Evolutionary conservation across 73 alveolate genomes (phyloP), one percentile per base, ranked within the genome.

Genomic region (Paramecium primaurelia): DNA sequence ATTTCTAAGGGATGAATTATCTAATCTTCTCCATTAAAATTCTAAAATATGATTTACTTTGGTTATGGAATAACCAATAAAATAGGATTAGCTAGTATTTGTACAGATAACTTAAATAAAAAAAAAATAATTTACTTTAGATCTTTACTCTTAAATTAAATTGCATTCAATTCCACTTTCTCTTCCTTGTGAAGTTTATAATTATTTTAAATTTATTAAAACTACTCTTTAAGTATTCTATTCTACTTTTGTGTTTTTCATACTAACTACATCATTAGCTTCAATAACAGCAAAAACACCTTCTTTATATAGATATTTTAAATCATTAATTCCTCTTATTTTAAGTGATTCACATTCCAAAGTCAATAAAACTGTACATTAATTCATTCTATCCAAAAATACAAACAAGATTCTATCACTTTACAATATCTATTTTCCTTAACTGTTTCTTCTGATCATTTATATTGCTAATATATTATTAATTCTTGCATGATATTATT

Each of bases 281-380:
- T 80, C 91, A n/a, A 80, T 44, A 26, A 80, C 75, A 38, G 91
- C 91, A 49, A 80, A 80, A 25, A 32, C 44, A 10, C 91, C 91
- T 36, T 80, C 47, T 47, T 80, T 80, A 14, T 80, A 49, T 0
- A 80, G 73, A n/a, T 80, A 80, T 22, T 26, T 42, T 5, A 80
- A 11, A 42, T 80, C 42, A 44, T 80, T 42, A 16, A 80, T 49
- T n/a, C 91, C 91, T 45, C 75, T 40, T 4, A 80, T 80, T 22
- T 80, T 80, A n/a, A 80, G 28, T 1, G 47, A 49, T 10, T 80
- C 91, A 80, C 91, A 80, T 80, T 80, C 91, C 71, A 80, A 25
- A 20, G 91, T 80, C 49, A 80, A 45, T 80, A 80, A 80, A 2
- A 80, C 91, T n/a, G 91, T 80, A 45, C 91, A 80, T 26, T 80